Base-by-base conservation (phyloP, 192 early-diverging fungal species). In the Jimgerdemannia lactiflua region DNA sequence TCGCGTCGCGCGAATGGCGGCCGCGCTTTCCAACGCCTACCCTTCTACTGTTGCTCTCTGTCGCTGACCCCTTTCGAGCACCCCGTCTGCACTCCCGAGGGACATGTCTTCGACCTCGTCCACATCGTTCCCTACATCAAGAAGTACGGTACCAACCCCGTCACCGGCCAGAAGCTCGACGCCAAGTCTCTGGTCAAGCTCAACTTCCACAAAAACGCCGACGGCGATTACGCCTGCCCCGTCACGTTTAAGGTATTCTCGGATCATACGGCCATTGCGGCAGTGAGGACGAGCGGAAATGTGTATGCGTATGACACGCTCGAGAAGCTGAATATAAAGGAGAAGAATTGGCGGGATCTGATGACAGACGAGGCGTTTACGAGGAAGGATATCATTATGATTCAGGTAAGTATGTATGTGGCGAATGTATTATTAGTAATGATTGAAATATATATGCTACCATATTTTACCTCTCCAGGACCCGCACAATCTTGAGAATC, bases 41-140 rank as follows among this genome's bases (percentile, higher is more conserved):
- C 95, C 0, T 95, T 96, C 71, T 88, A 90, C 71, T 95, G 92
- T 81, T 99, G 97, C 75, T 89, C 96, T 3, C 85, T 99, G n/a
- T 95, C 97, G 3, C 79, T 99, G 39, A 89, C 89, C 71, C 96
- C 97, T 10, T 95, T 96, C 75, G 91, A 89, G 65, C 86, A 89
- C 71, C 96, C 97, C 3, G 87, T 95, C 70, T 97, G 95, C 80
- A 94, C 95, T 0, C 82, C 81, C 4, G 94, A 96, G 42, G 97
- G 97, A 18, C 92, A 83, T 44, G 87, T 98, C 9, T 99, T 96
- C 87, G 97, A 99, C 74, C 86, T 92, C 3, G 83, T 91, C 4
- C 91, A 95, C 78, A 99, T 99, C 66, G 78, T 92, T 17, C 91
- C 92, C 0, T 97, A 92, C 66, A 78, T 92, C 71, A 91, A 90